Percentiles rank a stretch among this genome's conserved stretches.
Evolutionary conservation across 2,329 filamentous ascomycete species (phyloP).

Genomic region (Phialemonium atrogriseum): DNA sequence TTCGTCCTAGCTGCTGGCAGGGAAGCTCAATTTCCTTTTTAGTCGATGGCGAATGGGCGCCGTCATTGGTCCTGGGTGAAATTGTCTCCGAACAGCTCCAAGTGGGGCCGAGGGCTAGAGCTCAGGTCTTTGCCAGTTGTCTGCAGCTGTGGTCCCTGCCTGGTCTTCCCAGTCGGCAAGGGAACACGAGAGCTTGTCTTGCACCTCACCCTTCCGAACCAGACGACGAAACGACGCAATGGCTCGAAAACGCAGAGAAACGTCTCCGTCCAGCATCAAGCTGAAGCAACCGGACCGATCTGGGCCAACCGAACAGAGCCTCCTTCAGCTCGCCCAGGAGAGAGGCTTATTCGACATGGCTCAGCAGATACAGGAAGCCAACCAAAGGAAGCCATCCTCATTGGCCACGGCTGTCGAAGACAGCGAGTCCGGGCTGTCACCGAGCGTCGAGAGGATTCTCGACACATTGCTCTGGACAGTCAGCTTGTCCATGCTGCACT

Average conservation of each 20-base stretch:
- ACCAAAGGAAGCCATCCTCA: slow-evolving; percentile 20
- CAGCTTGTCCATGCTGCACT: slow-evolving; percentile 63
- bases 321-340: slow-evolving; percentile 65
- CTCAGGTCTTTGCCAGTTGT: no score
- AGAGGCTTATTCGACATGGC: slow-evolving; percentile 47
- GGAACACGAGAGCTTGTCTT: background rate
- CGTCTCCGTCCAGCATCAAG: slow-evolving; percentile 44
- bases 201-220: background rate
- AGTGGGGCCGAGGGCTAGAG: no score
- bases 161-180: no score
- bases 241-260: slow-evolving; percentile 42
- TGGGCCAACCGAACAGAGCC: slow-evolving; percentile 52
- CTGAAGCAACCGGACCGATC: slow-evolving; percentile 63
- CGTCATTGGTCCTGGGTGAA: no score
- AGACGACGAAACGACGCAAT: slow-evolving; percentile 22
- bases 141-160: no score
- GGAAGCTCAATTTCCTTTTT: no score
- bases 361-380: slow-evolving; percentile 29
- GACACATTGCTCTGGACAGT: slow-evolving; percentile 51
- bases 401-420: slow-evolving; percentile 20
- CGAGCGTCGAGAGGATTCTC: slow-evolving; percentile 40
- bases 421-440: slow-evolving; percentile 26
- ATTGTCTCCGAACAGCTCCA: no score
- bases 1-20: no score
- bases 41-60: no score